Evolutionary conservation across 2,329 filamentous ascomycete species (phyloP).

Genomic region (Ceratocystis huliohia): DNA sequence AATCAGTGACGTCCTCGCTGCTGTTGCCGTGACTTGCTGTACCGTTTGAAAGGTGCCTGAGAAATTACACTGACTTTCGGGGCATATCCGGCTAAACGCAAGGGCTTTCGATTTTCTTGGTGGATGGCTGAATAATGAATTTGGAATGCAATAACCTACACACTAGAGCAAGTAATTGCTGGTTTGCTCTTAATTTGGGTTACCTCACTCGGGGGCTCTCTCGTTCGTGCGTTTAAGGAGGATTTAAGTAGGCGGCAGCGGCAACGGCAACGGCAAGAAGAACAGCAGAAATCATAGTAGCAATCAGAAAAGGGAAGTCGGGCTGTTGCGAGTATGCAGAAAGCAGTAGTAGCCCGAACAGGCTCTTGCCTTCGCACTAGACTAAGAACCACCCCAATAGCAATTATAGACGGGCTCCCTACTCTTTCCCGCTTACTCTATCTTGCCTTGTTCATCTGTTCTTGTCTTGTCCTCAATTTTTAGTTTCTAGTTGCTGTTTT

Average conservation of each 20-base stretch:
- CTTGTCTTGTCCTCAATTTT: not conserved
- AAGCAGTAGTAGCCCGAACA: not conserved
- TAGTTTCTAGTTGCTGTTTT: not conserved
- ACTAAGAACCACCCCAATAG: not conserved
- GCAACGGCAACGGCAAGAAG: not conserved
- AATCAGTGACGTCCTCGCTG: not conserved
- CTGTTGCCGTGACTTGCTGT: not conserved
- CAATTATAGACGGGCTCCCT: not conserved
- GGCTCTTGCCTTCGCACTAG: slow-evolving; percentile 10
- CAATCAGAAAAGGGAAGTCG: too few species aligned
- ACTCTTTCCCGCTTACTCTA: not conserved
- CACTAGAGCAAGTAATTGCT: not conserved
- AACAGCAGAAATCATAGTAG: not conserved
- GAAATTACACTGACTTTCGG: not conserved
- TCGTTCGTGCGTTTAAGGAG: not conserved
- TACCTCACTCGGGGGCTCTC: not conserved
- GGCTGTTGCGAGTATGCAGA: not conserved
- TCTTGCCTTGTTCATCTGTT: not conserved
- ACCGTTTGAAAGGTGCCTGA: too few species aligned
- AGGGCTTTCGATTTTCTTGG: not conserved
- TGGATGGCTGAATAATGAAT: not conserved
- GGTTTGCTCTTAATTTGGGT: not conserved
- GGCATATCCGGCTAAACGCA: not conserved
- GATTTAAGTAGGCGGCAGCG: not conserved
- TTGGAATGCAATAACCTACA: not conserved